Base-by-base conservation (phyloP, 805 yeast species). In the Candida cerambycidarum region DNA sequence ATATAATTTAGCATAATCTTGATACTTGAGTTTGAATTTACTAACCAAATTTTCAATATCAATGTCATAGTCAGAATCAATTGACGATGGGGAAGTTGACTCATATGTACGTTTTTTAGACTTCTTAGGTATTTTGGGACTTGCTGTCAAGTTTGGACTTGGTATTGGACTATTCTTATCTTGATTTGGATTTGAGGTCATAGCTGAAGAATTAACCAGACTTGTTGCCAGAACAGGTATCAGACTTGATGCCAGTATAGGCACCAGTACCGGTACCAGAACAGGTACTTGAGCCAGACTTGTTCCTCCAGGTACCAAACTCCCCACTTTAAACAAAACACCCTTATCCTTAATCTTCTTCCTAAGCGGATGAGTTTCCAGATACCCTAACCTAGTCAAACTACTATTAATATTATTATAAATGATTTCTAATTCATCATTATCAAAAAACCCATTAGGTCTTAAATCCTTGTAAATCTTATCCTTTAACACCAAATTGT, bases 1-100 rank as follows among this genome's bases (percentile, higher is more conserved):
- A 58, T 79, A 78, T n/a, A 79, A 59, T 13, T 54, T 45, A 15
- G 65, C 71, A 54, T 79, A 79, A 53, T 76, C 82, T 30, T 65
- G 62, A 57, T 79, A 79, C 38, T 69, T 66, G 15, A 48, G 39
- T 43, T 65, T 71, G 65, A 79, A 79, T 52, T 71, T 71, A 9
- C 58, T 56, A 1, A 80, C 81, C 42, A 79, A 53, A 34, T 61
- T 66, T 14, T 42, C 46, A 14, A 28, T 44, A 18, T 63, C 68
- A 38, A 60, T 57, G 18, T 56, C 55, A 3, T 30, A 39, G 16
- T 36, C 39, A 4, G 36, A 35, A 32, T 40, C 43, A 21, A 40
- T 15, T 17, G 72, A 66, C 1, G 69, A 63, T 10, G 73, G 71
- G 27, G 71, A 69, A 6, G 73, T 63, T 43, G 57, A 58, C 1